phyloP scores from a whole-genome alignment of 129 eudicot genomes.

The Mikania micrantha region DNA sequence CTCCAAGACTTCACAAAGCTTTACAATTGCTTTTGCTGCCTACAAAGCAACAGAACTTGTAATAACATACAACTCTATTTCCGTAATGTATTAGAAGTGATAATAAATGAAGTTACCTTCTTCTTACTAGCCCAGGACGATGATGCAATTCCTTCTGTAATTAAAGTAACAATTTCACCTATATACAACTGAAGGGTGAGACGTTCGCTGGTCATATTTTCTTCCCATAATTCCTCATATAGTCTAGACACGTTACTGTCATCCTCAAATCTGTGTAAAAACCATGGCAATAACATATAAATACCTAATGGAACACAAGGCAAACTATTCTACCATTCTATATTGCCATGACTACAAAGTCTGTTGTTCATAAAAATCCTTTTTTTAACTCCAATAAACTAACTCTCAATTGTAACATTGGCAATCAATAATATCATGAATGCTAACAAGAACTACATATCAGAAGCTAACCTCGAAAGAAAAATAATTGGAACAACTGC shows the following conservation, averaged over 20 bases:
- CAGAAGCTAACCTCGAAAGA: constrained; percentile 61
- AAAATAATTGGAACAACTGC: constrained; percentile 75
- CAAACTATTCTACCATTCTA: not conserved
- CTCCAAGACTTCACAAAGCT: constrained; percentile 83
- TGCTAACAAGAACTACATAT: not conserved
- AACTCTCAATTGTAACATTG: not conserved
- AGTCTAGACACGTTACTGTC: constrained; percentile 74
- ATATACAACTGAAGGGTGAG: constrained; percentile 79
- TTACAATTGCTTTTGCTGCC: constrained; percentile 78
- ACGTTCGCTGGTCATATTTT: constrained; percentile 87
- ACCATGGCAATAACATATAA: constrained; percentile 3
- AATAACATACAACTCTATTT: not conserved
- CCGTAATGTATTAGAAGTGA: too few relatives aligned
- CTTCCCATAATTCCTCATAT: constrained; percentile 95
- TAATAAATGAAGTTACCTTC: constrained; percentile 45
- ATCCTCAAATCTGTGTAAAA: constrained; percentile 78
- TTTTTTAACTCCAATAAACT: not conserved
- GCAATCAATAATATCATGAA: not conserved
- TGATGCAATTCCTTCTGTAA: constrained; percentile 62
- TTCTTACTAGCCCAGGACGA: constrained; percentile 88
- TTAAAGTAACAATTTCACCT: constrained; percentile 69
- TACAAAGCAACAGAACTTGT: constrained; percentile 18
- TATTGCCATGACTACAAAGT: too few relatives aligned
- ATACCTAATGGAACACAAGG: not conserved
- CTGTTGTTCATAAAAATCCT: not conserved